Evolutionary conservation across 2,329 filamentous ascomycete genomes (phyloP).

Genomic region (Epichloe amarillans): DNA sequence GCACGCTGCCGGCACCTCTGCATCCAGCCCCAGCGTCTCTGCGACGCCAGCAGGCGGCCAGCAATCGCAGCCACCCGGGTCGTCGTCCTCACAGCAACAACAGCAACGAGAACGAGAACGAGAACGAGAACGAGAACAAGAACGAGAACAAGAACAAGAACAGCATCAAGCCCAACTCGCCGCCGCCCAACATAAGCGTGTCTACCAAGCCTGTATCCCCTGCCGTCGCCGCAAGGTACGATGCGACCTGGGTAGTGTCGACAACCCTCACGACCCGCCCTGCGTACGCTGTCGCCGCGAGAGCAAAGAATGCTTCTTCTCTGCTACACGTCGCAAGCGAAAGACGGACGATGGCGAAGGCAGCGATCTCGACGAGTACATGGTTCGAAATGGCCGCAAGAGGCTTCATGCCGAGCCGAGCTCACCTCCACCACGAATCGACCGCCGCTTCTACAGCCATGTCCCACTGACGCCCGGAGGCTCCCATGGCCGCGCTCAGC

Average conservation of each 20-base stretch:
- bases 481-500: conserved; percentile 50
- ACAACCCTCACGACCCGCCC: conserved; percentile 86
- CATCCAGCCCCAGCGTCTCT: conserved; percentile 10
- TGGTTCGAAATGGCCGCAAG: conserved; percentile 61
- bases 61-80: conserved; percentile 1
- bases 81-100: conserved; percentile 2
- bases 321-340: conserved; percentile 82
- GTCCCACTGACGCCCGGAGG: conserved; percentile 52
- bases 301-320: conserved; percentile 95
- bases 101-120: conserved; percentile 1
- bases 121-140: neutral
- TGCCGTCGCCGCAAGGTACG: conserved; percentile 49
- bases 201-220: conserved; percentile 51
- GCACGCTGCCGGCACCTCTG: conserved; percentile 8
- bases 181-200: conserved; percentile 35
- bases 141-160: conserved; percentile 7
- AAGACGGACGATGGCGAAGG: conserved; percentile 52
- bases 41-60: conserved; percentile 7
- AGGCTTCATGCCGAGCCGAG: conserved; percentile 38
- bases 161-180: conserved; percentile 1
- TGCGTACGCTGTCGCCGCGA: conserved; percentile 90
- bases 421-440: conserved; percentile 25
- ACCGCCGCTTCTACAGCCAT: conserved; percentile 33
- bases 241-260: conserved; percentile 60
- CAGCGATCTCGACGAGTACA: conserved; percentile 49